Percentiles rank a stretch among this genome's conserved stretches.
Evolutionary conservation across 805 yeast species (phyloP).

Genomic region (Candida rishiriensis): DNA sequence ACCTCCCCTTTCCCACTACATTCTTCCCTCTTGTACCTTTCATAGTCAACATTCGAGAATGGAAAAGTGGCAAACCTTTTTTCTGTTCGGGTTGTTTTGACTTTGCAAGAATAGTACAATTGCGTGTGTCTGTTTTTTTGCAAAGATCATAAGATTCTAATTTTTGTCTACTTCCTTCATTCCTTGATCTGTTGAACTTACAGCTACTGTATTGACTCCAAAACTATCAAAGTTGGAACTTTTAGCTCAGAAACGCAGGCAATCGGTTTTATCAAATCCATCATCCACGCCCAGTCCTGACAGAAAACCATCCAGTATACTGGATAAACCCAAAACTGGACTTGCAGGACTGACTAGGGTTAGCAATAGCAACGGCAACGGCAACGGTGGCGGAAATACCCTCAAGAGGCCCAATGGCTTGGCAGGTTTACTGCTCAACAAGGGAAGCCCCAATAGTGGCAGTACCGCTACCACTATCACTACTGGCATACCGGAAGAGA

Average conservation of each 20-base stretch:
- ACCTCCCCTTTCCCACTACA: too few species aligned
- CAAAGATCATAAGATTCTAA: slow-evolving; percentile 14
- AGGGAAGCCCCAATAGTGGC: neutral
- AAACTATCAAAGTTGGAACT: slow-evolving; percentile 40
- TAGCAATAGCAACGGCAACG: too few species aligned
- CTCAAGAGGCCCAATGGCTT: neutral
- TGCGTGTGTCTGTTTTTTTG: too few species aligned
- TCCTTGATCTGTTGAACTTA: neutral
- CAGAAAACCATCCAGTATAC: neutral
- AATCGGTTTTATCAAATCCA: neutral
- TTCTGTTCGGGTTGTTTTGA: neutral
- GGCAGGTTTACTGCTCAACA: neutral
- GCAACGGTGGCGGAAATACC: too few species aligned
- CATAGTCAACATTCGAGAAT: too few species aligned
- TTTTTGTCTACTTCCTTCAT: slow-evolving; percentile 2
- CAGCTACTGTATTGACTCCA: slow-evolving; percentile 7
- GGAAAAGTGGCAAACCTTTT: neutral
- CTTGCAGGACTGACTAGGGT: too few species aligned
- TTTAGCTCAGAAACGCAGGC: slow-evolving; percentile 40
- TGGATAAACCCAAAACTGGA: neutral
- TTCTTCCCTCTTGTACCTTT: too few species aligned
- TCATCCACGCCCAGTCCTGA: neutral
- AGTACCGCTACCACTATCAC: too few species aligned
- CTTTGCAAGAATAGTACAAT: neutral
- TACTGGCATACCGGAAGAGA: too few species aligned